phyloP scores from a whole-genome alignment of 352 stramenopile genomes.

The Phytopythium boreale region DNA sequence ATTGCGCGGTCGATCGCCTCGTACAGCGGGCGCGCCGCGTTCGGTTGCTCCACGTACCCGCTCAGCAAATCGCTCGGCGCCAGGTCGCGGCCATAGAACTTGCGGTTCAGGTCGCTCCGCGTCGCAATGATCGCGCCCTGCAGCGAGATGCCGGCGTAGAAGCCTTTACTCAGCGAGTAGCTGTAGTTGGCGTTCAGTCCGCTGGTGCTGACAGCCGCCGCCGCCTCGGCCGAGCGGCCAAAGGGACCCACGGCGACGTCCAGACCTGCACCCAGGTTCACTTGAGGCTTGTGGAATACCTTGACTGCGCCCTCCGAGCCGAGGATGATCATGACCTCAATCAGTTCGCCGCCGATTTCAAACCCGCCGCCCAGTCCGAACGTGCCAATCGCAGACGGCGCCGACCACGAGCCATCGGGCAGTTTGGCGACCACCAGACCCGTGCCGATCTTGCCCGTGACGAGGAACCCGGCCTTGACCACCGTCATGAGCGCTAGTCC shows the following conservation, averaged over 20 bases:
- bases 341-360: slow-evolving; percentile 76
- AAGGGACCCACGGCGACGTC: slow-evolving; percentile 81
- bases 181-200: slow-evolving; percentile 89
- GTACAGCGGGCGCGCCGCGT: slow-evolving; percentile 49
- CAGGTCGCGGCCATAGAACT: slow-evolving; percentile 84
- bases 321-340: slow-evolving; percentile 88
- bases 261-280: slow-evolving; percentile 84
- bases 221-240: slow-evolving; percentile 63
- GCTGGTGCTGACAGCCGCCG: slow-evolving; percentile 55
- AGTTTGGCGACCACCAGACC: slow-evolving; percentile 68
- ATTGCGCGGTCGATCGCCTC: slow-evolving; percentile 57
- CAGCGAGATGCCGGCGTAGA: slow-evolving; percentile 90
- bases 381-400: slow-evolving; percentile 83
- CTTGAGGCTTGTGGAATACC: slow-evolving; percentile 62
- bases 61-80: slow-evolving; percentile 40
- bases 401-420: slow-evolving; percentile 66
- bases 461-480: slow-evolving; percentile 28
- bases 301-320: slow-evolving; percentile 79
- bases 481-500: slow-evolving; percentile 33
- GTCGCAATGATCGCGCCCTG: slow-evolving; percentile 83
- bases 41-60: slow-evolving; percentile 43
- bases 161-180: slow-evolving; percentile 90
- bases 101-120: slow-evolving; percentile 85
- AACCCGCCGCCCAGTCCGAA: slow-evolving; percentile 60
- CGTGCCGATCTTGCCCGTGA: slow-evolving; percentile 33